Evolutionary conservation across 371 early-diverging fungal genomes (phyloP), one percentile per base, ranked within the genome.

Genomic region (Globomyces sp.): DNA sequence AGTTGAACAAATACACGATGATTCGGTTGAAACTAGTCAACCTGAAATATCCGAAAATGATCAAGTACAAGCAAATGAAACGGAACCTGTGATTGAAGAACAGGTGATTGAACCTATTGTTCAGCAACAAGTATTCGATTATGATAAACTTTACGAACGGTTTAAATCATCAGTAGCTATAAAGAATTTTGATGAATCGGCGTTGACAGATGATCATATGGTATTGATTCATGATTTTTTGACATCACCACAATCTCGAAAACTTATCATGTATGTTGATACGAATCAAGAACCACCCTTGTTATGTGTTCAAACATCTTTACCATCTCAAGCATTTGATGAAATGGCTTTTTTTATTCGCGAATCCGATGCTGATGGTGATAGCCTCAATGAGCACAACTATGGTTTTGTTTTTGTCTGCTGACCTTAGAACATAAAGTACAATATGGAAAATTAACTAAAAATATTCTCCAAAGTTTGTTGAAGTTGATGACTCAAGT

Each of bases 401-500:
- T 78, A 24, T 24, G 24, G 24, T 24, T 24, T 24, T 24, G 24
- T 24, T 24, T 24, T 24, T 24, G 24, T 24, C 0, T 24, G 24
- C 24, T 24, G 24, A 24, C 24, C 24, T 24, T 77, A 67, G 76
- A 77, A 55, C 58, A 65, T 41, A 63, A 50, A 41, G 60, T 80
- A 46, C 83, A 83, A 55, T 77, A 74, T 65, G 84, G 82, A 9
- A 70, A 71, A 8, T 67, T 84, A 5, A 58, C 70, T 42, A 75
- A 77, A 10, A 70, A 72, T 65, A 47, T 74, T 10, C 65, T 82
- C 72, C 77, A 79, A 10, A 77, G 77, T 57, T 65, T 84, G 13
- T 64, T 82, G 42, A 70, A 72, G 6, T 45, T 75, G 36, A 84
- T 84, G 84, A 74, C 77, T 51, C 78, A 76, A n/a, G 65, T 80